Evolutionary conservation across 2,329 filamentous ascomycete genomes (phyloP).

Genomic region (Curvularia verruculosa): DNA sequence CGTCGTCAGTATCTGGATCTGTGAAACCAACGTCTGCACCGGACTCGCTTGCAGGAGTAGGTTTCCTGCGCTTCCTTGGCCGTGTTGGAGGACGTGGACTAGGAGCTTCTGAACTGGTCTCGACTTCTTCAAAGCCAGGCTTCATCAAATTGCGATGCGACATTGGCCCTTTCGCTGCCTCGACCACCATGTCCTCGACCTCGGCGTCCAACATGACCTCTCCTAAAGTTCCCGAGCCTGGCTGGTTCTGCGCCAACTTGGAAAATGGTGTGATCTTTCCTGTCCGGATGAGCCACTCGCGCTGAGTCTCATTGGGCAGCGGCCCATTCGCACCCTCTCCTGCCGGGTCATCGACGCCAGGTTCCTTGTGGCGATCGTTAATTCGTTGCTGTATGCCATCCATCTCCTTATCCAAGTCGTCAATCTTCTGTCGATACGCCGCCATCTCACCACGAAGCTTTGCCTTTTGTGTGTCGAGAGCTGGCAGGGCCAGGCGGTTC

Average conservation of each 20-base stretch:
- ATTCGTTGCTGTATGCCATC: conserved; percentile 82
- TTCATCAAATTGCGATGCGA: conserved; percentile 58
- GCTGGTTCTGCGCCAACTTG: conserved; percentile 70
- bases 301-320: conserved; percentile 78
- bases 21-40: conserved; percentile 27
- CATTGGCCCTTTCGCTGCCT: conserved; percentile 46
- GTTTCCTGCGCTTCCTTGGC: conserved; percentile 51
- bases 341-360: conserved; percentile 51
- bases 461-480: conserved; percentile 61
- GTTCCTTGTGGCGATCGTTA: conserved; percentile 70
- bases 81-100: conserved; percentile 39
- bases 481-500: conserved; percentile 62
- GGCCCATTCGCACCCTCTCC: conserved; percentile 61
- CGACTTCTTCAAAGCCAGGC: conserved; percentile 53
- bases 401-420: conserved; percentile 72
- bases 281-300: conserved; percentile 90
- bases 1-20: conserved; percentile 50
- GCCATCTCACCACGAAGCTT: conserved; percentile 70
- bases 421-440: conserved; percentile 68
- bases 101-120: conserved; percentile 37
- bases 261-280: conserved; percentile 98
- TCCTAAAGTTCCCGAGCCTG: conserved; percentile 71
- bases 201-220: conserved; percentile 83
- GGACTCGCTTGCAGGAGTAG: conserved; percentile 19
- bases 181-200: conserved; percentile 65